A percentile compares a stretch with the other conserved stretches of the same genome.
Evolutionary conservation across 495 filamentous ascomycete species (phyloP).

Genomic region (Aspergillus wentii): DNA sequence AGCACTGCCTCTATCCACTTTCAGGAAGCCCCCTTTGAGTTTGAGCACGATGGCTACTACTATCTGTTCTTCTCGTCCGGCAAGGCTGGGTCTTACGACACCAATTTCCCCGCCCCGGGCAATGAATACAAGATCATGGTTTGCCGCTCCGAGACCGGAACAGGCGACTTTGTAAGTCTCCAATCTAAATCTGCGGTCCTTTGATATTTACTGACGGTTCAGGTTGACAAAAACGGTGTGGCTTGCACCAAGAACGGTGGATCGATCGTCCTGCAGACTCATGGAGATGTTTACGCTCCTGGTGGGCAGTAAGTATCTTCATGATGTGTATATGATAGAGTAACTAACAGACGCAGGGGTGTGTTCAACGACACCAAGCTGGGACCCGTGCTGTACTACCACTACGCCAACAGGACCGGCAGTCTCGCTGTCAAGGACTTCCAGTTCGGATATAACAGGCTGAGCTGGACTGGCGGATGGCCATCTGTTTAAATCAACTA

Average conservation of each 20-base stretch:
- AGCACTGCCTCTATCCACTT: slow-evolving; percentile 45
- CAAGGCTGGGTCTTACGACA: slow-evolving; percentile 53
- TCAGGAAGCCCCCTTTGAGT: slow-evolving; percentile 55
- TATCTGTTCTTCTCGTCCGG: slow-evolving; percentile 66
- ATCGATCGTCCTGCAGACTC: slow-evolving; percentile 55
- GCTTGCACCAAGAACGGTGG: slow-evolving; percentile 57
- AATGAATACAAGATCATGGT: slow-evolving; percentile 65
- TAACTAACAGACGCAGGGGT: slow-evolving; percentile 21
- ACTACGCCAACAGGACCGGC: slow-evolving; percentile 55
- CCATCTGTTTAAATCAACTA: slow-evolving; percentile 25
- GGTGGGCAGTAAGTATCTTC: slow-evolving; percentile 52
- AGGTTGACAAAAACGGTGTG: slow-evolving; percentile 54
- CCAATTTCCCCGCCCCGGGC: slow-evolving; percentile 44
- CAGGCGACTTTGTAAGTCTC: slow-evolving; percentile 49
- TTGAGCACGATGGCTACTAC: slow-evolving; percentile 51
- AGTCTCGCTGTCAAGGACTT: slow-evolving; percentile 50
- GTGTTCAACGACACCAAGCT: slow-evolving; percentile 39
- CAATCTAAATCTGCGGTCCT: background rate
- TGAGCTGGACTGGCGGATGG: slow-evolving; percentile 60
- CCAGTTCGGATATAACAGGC: slow-evolving; percentile 59
- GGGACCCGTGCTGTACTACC: slow-evolving; percentile 63
- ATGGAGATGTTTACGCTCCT: slow-evolving; percentile 63
- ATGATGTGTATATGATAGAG: slow-evolving; percentile 4
- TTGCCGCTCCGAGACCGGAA: slow-evolving; percentile 50
- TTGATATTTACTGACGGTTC: background rate